These are phyloP conservation scores for Galerina sulciceps DNA, from an alignment of 768 basidiomycete genomes.

Conservation along the genomic window DNA sequence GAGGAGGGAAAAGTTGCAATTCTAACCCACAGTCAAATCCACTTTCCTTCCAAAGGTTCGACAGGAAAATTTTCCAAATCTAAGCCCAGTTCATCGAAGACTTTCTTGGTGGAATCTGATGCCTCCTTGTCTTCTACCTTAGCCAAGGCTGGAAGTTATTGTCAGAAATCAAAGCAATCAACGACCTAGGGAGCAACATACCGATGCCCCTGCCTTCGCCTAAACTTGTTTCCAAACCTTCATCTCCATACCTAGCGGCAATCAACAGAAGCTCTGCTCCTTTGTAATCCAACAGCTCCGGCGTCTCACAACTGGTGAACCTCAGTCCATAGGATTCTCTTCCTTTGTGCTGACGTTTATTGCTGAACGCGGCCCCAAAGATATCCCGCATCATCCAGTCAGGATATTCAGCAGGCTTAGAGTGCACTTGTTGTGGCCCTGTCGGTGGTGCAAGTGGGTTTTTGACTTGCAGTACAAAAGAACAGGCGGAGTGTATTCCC, in stretches of 20 bases:
- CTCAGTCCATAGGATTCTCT: constrained; percentile 50
- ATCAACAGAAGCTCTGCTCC: constrained; percentile 61
- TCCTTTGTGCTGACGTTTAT: constrained; percentile 30
- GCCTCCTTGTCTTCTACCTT: constrained; percentile 43
- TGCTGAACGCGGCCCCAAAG: constrained; percentile 40
- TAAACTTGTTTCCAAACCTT: constrained; percentile 51
- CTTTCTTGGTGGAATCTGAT: constrained; percentile 39
- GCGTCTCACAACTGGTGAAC: constrained; percentile 54
- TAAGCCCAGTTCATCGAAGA: constrained; percentile 50
- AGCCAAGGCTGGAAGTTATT: constrained; percentile 37
- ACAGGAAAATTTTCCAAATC: constrained; percentile 44
- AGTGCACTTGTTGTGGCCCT: constrained; percentile 31
- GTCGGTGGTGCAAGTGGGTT: constrained; percentile 55
- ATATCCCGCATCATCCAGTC: constrained; percentile 49
- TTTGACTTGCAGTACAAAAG: constrained; percentile 65
- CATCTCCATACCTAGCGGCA: constrained; percentile 50
- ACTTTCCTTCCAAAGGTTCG: constrained; percentile 54
- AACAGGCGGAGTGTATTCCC: constrained; percentile 54
- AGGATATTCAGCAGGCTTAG: constrained; percentile 48
- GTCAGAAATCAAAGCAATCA: neutral
- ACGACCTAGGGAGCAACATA: constrained; percentile 23
- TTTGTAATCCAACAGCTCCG: constrained; percentile 57
- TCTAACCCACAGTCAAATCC: constrained; percentile 31
- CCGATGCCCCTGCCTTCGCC: constrained; percentile 58
- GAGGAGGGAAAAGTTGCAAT: neutral